Base-by-base conservation (phyloP, 441 rosid species). In the Theobroma grandiflorum region DNA sequence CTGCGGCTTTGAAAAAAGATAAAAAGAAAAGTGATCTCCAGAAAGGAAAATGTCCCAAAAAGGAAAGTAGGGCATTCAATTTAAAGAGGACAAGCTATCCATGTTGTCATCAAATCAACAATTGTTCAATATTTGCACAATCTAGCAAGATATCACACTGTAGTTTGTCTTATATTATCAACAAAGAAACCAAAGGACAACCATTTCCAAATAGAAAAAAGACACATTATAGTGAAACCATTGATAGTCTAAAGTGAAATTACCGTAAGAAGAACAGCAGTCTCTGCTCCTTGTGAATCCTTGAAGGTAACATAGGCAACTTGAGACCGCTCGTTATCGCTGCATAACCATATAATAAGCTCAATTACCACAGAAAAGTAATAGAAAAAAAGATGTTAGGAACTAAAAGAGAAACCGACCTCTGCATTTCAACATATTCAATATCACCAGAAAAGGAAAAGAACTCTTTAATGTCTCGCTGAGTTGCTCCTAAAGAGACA, bases 381-480 rank as follows among this genome's bases (percentile, higher is more conserved):
- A 33, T 12, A 55, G 12, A 33, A 18, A 1, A 57, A 16, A 16
- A 10, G 12, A 33, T 58, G 65, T 31, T 78, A 78, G 12, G 58
- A 78, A 57, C 68, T 31, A 58, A 31, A 16, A 38, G 62, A 68
- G 72, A 16, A 81, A 77, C 89, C 33, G 61, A 90, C 95, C 90
- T 83, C 64, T 76, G 88, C 84, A 90, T 80, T 75, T 89, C 90
- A 20, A 92, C 83, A 74, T 69, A 75, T 85, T 84, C 88, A 65
- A 92, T 89, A 66, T 92, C 94, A 68, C 96, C 96, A 63, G 94
- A 90, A 77, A 92, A 92, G 33, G 96, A 92, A 82, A 92, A 92
- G 81, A 92, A 92, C 79, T 92, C 94, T 81, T 85, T 87, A 58
- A 92, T 76, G 72, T 90, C 93, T 66, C 78, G 84, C 79, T 89